phyloP scores from a whole-genome alignment of 73 alveolate species.

The Halteria grandinella region DNA sequence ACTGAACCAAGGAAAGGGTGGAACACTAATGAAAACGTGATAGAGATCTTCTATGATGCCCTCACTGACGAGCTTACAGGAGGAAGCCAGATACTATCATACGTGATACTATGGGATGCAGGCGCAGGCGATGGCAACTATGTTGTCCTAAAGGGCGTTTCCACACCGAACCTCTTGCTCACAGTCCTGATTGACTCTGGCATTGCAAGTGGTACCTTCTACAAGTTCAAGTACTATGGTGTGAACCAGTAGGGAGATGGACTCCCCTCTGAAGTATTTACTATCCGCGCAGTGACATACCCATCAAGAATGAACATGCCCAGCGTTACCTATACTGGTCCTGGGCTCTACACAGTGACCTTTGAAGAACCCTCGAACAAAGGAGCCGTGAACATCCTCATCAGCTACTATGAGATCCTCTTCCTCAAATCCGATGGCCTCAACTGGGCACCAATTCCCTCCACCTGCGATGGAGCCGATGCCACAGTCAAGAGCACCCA shows the following conservation, averaged over 20 bases:
- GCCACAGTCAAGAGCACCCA: neutral
- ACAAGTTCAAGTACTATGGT: slow-evolving; percentile 33
- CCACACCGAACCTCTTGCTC: slow-evolving; percentile 10
- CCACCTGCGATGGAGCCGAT: slow-evolving; percentile 33
- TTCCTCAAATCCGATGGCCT: slow-evolving; percentile 5
- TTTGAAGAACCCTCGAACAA: neutral
- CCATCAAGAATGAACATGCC: slow-evolving; percentile 24
- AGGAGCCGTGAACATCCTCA: slow-evolving; percentile 14
- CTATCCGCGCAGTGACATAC: slow-evolving; percentile 42
- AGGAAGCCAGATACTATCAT: slow-evolving; percentile 35
- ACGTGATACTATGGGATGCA: slow-evolving; percentile 56
- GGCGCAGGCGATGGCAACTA: slow-evolving; percentile 8
- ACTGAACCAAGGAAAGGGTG: slow-evolving; percentile 44
- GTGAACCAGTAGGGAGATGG: slow-evolving; percentile 54
- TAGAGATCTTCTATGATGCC: slow-evolving; percentile 6
- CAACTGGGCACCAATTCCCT: neutral
- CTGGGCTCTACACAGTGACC: slow-evolving; percentile 3
- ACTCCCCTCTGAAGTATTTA: neutral
- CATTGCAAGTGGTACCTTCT: slow-evolving; percentile 19
- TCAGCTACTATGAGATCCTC: slow-evolving; percentile 14
- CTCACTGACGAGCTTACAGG: slow-evolving; percentile 47
- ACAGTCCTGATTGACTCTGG: slow-evolving; percentile 3
- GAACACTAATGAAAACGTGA: slow-evolving; percentile 33
- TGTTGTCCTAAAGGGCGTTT: slow-evolving; percentile 1
- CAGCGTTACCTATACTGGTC: neutral